Evolutionary conservation across 2,329 filamentous ascomycete genomes (phyloP).

Genomic region (Nigrospora sphaerica): DNA sequence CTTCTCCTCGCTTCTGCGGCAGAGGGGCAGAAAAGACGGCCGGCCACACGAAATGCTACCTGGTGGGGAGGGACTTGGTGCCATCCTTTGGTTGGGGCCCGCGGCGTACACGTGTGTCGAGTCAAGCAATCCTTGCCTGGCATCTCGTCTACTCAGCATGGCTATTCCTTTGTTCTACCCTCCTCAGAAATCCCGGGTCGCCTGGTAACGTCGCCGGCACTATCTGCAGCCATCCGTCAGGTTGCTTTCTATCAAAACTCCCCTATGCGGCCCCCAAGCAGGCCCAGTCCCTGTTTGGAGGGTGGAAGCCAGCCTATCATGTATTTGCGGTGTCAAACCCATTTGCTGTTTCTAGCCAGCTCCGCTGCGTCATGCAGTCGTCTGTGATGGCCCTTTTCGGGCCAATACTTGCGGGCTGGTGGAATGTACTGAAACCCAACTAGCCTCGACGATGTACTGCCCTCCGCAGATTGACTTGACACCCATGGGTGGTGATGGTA

Average conservation of each 20-base stretch:
- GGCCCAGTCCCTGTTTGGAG: conserved; percentile 33
- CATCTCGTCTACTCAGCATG: conserved; percentile 24
- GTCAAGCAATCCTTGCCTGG: conserved; percentile 37
- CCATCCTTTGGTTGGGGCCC: conserved; percentile 12
- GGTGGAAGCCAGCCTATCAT: conserved; percentile 17
- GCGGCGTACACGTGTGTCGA: conserved; percentile 46
- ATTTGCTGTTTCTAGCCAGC: conserved; percentile 26
- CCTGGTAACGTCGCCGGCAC: conserved; percentile 31
- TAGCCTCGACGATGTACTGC: conserved; percentile 25
- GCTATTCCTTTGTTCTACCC: conserved; percentile 38
- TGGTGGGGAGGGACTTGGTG: no score
- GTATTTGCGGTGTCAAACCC: conserved; percentile 37
- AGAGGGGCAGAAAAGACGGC: no score
- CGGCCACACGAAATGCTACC: no score
- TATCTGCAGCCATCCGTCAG: conserved; percentile 39
- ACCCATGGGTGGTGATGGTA: conserved; percentile 16
- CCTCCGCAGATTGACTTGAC: conserved; percentile 17
- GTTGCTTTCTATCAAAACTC: conserved; percentile 31
- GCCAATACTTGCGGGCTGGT: conserved; percentile 23
- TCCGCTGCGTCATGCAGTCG: conserved; percentile 30
- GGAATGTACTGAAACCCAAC: conserved; percentile 30
- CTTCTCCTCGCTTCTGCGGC: no score
- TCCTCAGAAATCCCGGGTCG: conserved; percentile 27
- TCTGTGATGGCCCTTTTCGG: conserved; percentile 31
- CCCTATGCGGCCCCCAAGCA: conserved; percentile 28